Conservation (phyloP, 306 rosid species). For the Gleditsia sinensis region DNA sequence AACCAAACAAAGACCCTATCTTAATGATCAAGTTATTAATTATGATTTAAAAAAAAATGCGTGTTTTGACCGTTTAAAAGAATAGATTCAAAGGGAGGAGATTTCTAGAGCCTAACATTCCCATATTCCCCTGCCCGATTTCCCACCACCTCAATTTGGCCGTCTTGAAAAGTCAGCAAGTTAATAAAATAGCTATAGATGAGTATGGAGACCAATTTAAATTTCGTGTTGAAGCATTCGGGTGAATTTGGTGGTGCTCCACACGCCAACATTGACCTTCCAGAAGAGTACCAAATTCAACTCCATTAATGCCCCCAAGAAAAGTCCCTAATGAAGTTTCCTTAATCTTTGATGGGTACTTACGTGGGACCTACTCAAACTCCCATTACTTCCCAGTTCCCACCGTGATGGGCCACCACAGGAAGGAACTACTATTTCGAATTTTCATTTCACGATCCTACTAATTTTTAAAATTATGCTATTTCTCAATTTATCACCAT, state of each 20-base stretch:
- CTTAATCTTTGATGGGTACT: not conserved
- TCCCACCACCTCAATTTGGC: constrained; percentile 31
- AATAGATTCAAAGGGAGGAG: not conserved
- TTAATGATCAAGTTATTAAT: not conserved
- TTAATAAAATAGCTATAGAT: constrained; percentile 36
- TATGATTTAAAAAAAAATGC: not conserved
- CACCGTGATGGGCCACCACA: too few relatives aligned
- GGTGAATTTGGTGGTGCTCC: not conserved
- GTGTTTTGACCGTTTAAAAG: constrained; percentile 3
- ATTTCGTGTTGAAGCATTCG: constrained; percentile 25
- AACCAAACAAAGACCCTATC: too few relatives aligned
- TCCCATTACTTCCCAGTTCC: too few relatives aligned
- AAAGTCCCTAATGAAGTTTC: constrained; percentile 32
- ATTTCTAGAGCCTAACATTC: constrained; percentile 22
- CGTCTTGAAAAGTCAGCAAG: constrained; percentile 43
- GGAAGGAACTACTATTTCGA: not conserved
- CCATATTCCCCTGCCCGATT: not conserved
- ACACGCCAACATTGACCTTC: constrained; percentile 46
- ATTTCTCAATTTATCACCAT: not conserved
- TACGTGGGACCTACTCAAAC: constrained; percentile 35
- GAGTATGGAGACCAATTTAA: constrained; percentile 21
- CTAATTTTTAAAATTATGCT: not conserved
- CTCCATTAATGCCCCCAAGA: not conserved
- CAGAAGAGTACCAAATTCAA: constrained; percentile 43
- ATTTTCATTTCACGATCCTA: not conserved